Conservation (phyloP, 78 protist genomes). For the Speleostelium caveatum region DNA sequence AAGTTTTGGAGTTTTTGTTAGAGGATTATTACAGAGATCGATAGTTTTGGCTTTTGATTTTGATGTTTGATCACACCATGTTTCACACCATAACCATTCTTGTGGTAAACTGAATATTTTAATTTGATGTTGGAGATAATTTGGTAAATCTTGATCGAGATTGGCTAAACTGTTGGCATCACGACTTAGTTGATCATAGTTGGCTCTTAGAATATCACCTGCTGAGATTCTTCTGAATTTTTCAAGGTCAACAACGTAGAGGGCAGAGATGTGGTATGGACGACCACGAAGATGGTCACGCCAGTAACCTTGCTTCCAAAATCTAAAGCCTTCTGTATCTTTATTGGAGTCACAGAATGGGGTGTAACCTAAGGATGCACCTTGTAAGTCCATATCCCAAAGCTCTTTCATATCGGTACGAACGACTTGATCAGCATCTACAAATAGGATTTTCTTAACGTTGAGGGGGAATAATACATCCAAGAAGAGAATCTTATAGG, state of each 20-base stretch:
- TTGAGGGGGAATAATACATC: conserved; percentile 98
- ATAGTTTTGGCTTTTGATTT: conserved; percentile 96
- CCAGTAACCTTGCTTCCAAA: conserved; percentile 98
- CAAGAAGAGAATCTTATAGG: conserved; percentile 97
- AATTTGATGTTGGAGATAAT: conserved; percentile 94
- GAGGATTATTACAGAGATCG: conserved; percentile 99
- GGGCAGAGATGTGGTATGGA: conserved; percentile 98
- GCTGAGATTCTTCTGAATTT: conserved; percentile 90
- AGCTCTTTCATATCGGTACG: conserved; percentile 96
- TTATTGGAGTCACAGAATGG: conserved; percentile 93
- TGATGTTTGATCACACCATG: conserved; percentile 96
- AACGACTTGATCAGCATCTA: conserved; percentile 98
- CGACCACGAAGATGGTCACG: conserved; percentile 88
- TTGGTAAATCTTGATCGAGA: conserved; percentile 98
- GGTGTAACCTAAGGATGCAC: conserved; percentile 91
- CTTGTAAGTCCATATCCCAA: conserved; percentile 91
- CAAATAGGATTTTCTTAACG: conserved; percentile 91
- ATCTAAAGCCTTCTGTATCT: conserved; percentile 96
- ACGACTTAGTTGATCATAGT: conserved; percentile 88
- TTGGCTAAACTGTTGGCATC: conserved; percentile 86
- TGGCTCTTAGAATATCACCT: conserved; percentile 94
- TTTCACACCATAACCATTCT: conserved; percentile 99
- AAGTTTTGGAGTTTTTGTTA: conserved; percentile 98
- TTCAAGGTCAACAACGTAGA: conserved; percentile 96
- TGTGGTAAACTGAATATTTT: conserved; percentile 97